Conservation (phyloP, 495 filamentous ascomycete genomes). For the Haplographium delicatum region DNA sequence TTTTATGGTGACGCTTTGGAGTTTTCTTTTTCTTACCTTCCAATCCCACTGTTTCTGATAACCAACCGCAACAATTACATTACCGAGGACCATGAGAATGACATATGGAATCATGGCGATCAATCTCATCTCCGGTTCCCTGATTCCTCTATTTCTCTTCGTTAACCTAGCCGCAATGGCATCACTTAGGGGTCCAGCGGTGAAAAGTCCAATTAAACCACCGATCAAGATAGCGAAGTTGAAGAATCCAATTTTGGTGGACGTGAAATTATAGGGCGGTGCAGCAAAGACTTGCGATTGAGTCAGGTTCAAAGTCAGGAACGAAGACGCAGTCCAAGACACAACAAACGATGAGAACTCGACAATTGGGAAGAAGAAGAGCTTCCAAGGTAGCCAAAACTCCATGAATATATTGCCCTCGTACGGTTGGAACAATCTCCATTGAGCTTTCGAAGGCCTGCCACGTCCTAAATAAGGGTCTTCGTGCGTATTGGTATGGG, state of each 20-base stretch:
- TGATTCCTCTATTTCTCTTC: slow-evolving; percentile 43
- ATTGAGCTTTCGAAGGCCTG: slow-evolving; percentile 49
- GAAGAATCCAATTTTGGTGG: slow-evolving; percentile 38
- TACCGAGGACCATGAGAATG: slow-evolving; percentile 53
- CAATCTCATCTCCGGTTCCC: slow-evolving; percentile 53
- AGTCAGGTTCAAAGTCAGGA: slow-evolving; percentile 57
- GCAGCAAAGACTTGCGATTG: slow-evolving; percentile 56
- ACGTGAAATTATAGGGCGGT: slow-evolving; percentile 54
- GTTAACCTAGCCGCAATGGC: slow-evolving; percentile 45
- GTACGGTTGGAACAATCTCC: slow-evolving; percentile 36
- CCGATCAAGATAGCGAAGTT: slow-evolving; percentile 44
- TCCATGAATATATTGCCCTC: slow-evolving; percentile 37
- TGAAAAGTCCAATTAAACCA: slow-evolving; percentile 39
- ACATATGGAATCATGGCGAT: slow-evolving; percentile 54
- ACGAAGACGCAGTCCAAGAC: slow-evolving; percentile 54
- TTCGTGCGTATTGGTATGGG: slow-evolving; percentile 20
- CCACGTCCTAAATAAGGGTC: slow-evolving; percentile 45
- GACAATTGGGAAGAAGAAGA: slow-evolving; percentile 58
- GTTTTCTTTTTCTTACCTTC: slow-evolving; percentile 47
- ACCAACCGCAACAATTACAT: slow-evolving; percentile 54
- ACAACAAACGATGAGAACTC: slow-evolving; percentile 59
- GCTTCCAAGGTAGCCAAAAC: slow-evolving; percentile 49
- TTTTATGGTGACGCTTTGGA: slow-evolving; percentile 26
- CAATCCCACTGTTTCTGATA: slow-evolving; percentile 54
- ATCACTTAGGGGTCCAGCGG: slow-evolving; percentile 47